A percentile compares a stretch with the other conserved stretches of the same genome.
Conservation (phyloP, 176 grass and related monocot genomes). For the Aechmea fasciata region DNA sequence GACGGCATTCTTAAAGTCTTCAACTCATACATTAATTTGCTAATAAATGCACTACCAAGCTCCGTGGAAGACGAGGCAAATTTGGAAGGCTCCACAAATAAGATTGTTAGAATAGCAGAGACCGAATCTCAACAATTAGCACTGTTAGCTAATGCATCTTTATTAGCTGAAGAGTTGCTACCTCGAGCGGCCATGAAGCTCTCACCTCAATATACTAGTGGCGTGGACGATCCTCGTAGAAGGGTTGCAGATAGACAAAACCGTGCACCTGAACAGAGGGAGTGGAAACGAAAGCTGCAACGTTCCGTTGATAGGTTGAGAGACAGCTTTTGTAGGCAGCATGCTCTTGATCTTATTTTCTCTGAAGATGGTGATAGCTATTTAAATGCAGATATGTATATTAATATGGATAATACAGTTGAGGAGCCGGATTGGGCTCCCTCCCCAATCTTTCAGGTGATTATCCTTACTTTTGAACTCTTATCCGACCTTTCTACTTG, state of each 20-base stretch:
- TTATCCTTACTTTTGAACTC: not conserved
- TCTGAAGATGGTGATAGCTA: conserved; percentile 81
- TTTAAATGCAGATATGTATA: conserved; percentile 86
- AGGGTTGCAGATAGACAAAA: conserved; percentile 46
- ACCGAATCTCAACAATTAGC: conserved; percentile 77
- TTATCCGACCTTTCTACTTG: too few species aligned
- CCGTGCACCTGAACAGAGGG: conserved; percentile 75
- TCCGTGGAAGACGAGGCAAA: conserved; percentile 79
- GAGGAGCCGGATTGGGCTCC: conserved; percentile 82
- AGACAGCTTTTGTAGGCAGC: conserved; percentile 78
- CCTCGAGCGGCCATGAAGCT: conserved; percentile 84
- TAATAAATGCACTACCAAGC: conserved; percentile 76
- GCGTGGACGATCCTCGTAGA: conserved; percentile 54
- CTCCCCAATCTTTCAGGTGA: conserved; percentile 85
- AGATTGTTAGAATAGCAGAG: conserved; percentile 83
- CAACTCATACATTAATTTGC: conserved; percentile 70
- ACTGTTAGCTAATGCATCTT: conserved; percentile 86
- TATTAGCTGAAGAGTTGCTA: conserved; percentile 83
- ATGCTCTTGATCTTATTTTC: conserved; percentile 97
- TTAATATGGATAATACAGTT: conserved; percentile 59
- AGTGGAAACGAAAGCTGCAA: conserved; percentile 91
- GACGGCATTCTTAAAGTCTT: conserved; percentile 78
- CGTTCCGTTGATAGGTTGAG: conserved; percentile 70
- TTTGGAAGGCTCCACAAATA: conserved; percentile 68
- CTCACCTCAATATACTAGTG: conserved; percentile 41